These are phyloP conservation scores for Aspergillus tubingensis DNA, from an alignment of 2,329 filamentous ascomycete species.

Conservation along the genomic window DNA sequence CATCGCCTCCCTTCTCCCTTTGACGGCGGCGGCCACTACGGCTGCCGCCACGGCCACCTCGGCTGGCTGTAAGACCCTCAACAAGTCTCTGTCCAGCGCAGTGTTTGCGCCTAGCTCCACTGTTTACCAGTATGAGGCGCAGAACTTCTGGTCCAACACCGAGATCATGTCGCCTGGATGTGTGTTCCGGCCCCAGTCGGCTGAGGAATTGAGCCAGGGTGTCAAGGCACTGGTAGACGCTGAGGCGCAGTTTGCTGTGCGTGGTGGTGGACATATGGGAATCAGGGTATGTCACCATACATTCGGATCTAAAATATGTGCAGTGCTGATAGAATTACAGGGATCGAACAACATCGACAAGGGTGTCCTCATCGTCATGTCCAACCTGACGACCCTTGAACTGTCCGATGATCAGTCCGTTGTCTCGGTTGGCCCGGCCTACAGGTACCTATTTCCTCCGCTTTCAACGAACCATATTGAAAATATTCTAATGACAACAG, in stretches of 20 bases:
- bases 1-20: constrained; percentile 18
- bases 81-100: constrained; percentile 17
- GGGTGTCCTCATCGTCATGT: constrained; percentile 39
- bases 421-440: constrained; percentile 32
- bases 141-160: constrained; percentile 41
- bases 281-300: constrained; percentile 24
- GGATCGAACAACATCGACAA: constrained; percentile 37
- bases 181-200: constrained; percentile 36
- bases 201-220: constrained; percentile 27
- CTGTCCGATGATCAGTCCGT: constrained; percentile 31
- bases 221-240: constrained; percentile 23
- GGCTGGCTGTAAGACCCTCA: constrained; percentile 24
- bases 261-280: constrained; percentile 39
- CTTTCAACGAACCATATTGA: not conserved
- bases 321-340: constrained; percentile 14
- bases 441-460: constrained; percentile 21
- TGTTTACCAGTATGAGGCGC: constrained; percentile 35
- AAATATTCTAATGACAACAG: constrained; percentile 6
- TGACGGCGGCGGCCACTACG: constrained; percentile 10
- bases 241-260: constrained; percentile 34
- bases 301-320: too few species aligned
- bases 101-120: constrained; percentile 25
- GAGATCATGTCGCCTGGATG: constrained; percentile 36
- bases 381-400: constrained; percentile 30
- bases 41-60: constrained; percentile 8